Evolutionary conservation across 2,329 filamentous ascomycete genomes (phyloP).

Genomic region (Pseudogymnoascus sp.): DNA sequence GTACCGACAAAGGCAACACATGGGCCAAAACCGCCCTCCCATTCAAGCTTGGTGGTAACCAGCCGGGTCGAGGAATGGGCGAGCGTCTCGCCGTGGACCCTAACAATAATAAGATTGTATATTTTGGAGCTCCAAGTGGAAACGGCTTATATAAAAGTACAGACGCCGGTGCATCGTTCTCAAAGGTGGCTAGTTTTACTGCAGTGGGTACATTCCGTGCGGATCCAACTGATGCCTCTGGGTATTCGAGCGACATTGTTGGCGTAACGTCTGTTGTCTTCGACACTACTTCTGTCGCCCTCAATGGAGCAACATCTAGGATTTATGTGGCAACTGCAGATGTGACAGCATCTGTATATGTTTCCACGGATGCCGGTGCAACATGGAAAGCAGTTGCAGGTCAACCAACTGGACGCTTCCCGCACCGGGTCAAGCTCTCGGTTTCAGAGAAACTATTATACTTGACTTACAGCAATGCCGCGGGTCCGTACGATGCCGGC

Average conservation of each 20-base stretch:
- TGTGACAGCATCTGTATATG: constrained; percentile 45
- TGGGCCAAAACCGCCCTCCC: constrained; percentile 42
- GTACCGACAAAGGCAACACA: constrained; percentile 44
- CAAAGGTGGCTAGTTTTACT: constrained; percentile 43
- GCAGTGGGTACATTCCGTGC: constrained; percentile 41
- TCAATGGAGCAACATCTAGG: constrained; percentile 41
- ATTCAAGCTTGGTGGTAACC: constrained; percentile 54
- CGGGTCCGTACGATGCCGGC: constrained; percentile 48
- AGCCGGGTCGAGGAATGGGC: constrained; percentile 51
- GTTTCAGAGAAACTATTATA: constrained; percentile 45
- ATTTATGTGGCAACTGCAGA: constrained; percentile 50
- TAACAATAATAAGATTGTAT: constrained; percentile 46
- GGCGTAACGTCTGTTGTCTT: constrained; percentile 47
- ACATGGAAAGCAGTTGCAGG: constrained; percentile 43
- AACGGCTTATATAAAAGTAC: constrained; percentile 51
- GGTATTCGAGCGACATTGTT: constrained; percentile 38
- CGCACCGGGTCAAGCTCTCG: constrained; percentile 45
- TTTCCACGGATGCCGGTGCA: constrained; percentile 43
- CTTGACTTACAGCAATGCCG: constrained; percentile 45
- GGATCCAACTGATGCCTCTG: constrained; percentile 37
- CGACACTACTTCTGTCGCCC: constrained; percentile 40
- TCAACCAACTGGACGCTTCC: constrained; percentile 43
- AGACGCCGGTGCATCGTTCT: constrained; percentile 45
- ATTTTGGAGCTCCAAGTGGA: constrained; percentile 49
- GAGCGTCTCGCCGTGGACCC: constrained; percentile 51